These are phyloP conservation scores for Goniomonas avonlea DNA, from an alignment of 78 protist genomes.

Conservation along the genomic window DNA sequence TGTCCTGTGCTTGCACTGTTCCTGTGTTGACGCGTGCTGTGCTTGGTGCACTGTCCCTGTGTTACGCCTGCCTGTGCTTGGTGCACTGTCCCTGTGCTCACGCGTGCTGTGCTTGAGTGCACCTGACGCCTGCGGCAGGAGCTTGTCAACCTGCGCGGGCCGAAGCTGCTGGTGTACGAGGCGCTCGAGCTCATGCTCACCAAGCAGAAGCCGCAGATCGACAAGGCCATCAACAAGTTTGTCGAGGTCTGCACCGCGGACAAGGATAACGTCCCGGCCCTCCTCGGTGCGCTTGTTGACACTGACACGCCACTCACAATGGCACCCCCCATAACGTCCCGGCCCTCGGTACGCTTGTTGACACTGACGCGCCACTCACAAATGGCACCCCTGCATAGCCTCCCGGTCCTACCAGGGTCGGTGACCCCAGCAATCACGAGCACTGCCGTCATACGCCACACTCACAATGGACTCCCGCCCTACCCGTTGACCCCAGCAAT, in stretches of 20 bases:
- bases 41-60: too few relatives aligned
- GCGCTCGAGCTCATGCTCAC: neutral
- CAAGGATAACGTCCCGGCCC: constrained; percentile 25
- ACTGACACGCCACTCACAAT: too few relatives aligned
- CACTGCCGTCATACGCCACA: too few relatives aligned
- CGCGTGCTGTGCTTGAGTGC: neutral
- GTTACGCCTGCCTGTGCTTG: too few relatives aligned
- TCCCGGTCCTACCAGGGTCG: too few relatives aligned
- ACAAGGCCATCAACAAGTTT: constrained; percentile 21
- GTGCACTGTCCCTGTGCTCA: too few relatives aligned
- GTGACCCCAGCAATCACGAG: too few relatives aligned
- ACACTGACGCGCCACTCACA: too few relatives aligned
- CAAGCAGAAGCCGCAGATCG: neutral
- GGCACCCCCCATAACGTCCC: constrained; percentile 7
- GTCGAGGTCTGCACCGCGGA: constrained; percentile 1
- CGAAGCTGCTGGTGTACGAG: constrained; percentile 33
- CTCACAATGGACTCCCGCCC: too few relatives aligned
- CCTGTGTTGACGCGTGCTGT: too few relatives aligned
- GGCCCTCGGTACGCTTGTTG: constrained; percentile 7
- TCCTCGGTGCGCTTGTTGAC: constrained; percentile 11
- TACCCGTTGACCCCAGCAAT: too few relatives aligned
- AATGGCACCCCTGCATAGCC: neutral
- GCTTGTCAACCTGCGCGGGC: constrained; percentile 3
- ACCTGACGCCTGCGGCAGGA: neutral
- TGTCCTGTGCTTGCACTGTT: too few relatives aligned